Percentiles rank a stretch among this genome's conserved stretches.
These are phyloP conservation scores for Petunia secreta DNA, from an alignment of 257 asterid genomes.

Conservation along the genomic window DNA sequence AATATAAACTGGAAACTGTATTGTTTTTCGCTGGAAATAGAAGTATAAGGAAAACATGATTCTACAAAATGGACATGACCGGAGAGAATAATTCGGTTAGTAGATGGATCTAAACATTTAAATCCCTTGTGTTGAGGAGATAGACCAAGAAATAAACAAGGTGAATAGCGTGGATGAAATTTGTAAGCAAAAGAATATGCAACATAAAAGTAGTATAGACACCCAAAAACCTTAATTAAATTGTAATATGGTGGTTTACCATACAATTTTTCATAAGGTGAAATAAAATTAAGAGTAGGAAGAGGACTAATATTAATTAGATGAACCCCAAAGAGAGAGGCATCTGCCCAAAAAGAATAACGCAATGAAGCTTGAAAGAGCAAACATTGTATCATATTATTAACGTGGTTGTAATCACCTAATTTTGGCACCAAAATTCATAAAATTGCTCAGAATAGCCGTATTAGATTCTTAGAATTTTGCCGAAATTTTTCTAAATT, in stretches of 20 bases:
- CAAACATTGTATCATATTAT: not conserved
- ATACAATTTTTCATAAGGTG: not conserved
- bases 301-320: not conserved
- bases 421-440: too few relatives aligned
- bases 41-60: not conserved
- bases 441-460: too few relatives aligned
- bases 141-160: not conserved
- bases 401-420: not conserved
- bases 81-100: not conserved
- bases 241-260: not conserved
- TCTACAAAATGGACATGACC: not conserved
- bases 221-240: not conserved
- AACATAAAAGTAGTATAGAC: not conserved
- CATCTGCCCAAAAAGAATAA: not conserved
- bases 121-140: not conserved
- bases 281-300: not conserved
- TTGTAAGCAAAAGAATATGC: not conserved
- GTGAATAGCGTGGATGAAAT: not conserved
- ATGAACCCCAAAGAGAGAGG: not conserved
- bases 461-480: too few relatives aligned
- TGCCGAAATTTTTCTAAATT: too few relatives aligned
- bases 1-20: not conserved
- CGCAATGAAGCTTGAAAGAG: not conserved
- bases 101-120: not conserved
- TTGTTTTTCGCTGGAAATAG: not conserved